Percentiles rank a stretch among this genome's conserved stretches.
Conservation (phyloP, 345 rosid species). For the Carallia brachiata region DNA sequence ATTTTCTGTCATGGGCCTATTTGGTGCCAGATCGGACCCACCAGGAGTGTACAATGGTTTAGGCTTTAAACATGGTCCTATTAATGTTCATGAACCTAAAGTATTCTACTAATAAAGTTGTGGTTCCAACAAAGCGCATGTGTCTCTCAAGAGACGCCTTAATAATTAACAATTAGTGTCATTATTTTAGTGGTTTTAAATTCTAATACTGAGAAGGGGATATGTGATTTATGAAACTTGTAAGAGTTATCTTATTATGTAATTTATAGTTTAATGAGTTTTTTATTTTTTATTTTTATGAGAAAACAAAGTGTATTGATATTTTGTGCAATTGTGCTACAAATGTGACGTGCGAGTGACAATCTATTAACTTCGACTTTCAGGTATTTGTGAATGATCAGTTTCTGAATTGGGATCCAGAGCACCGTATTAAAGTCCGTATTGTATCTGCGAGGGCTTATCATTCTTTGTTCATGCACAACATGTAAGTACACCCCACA, state of each 20-base stretch:
- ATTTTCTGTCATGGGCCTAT: background rate
- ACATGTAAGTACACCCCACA: conserved; percentile 65
- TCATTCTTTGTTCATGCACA: conserved; percentile 97
- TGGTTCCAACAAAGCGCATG: too few relatives aligned
- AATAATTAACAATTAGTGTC: too few relatives aligned
- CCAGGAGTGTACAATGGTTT: background rate
- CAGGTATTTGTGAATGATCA: conserved; percentile 95
- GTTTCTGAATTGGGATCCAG: conserved; percentile 89
- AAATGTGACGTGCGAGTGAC: background rate
- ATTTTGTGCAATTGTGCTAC: background rate
- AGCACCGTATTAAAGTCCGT: conserved; percentile 86
- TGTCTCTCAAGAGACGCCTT: too few relatives aligned
- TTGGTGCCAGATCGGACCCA: background rate
- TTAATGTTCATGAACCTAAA: too few relatives aligned
- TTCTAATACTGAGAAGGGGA: too few relatives aligned
- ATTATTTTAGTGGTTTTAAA: too few relatives aligned
- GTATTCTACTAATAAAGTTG: too few relatives aligned
- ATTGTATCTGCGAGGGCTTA: conserved; percentile 98
- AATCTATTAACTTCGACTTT: conserved; percentile 2
- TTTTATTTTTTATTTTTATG: too few relatives aligned
- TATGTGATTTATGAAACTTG: too few relatives aligned
- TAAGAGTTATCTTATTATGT: too few relatives aligned
- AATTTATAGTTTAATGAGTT: too few relatives aligned
- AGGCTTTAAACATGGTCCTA: background rate
- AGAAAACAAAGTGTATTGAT: too few relatives aligned